Base-by-base conservation (phyloP, 2,329 filamentous ascomycete genomes). In the Talaromyces sp. region DNA sequence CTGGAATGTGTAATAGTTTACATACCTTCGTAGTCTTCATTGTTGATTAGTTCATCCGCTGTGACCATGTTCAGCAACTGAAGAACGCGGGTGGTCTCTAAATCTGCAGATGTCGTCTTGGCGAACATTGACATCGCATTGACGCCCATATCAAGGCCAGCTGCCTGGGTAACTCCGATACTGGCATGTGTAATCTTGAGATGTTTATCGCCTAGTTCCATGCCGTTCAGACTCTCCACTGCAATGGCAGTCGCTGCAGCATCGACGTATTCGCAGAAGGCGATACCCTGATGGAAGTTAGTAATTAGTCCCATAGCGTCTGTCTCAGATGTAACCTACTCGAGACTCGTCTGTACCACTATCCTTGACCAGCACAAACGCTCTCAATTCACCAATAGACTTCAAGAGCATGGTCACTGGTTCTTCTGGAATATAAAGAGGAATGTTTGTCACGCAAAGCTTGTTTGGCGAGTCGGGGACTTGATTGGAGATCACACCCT, bases 31-130 rank as follows among this genome's bases (percentile, higher is more conserved):
- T 97, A 98, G 73, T 99, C 95, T 41, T 98, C 93, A 60, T 89
- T 89, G 74, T 98, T 93, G 79, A 97, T 88, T 27, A 99, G 83
- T 79, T 99, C 95, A 72, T 99, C 95, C 0, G 93, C 85, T 0
- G 95, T 99, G 41, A 99, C 94, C 95, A 99, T 99, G 82, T 99
- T 99, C 74, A 99, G 86, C 67, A 99, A 83, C 79, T 97, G 94
- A 67, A 99, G 78, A 16, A 99, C 94, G 64, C 91, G 87, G 69
- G 91, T 91, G 66, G 89, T 88, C 70, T 96, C 93, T 39, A 90
- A 83, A 66, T 93, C 90, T 64, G 85, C 85, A 43, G 91, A 90
- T 3, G 89, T 92, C 22, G 95, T 96, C 65, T 94, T 93, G 43
- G 95, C 95, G 72, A 99, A 90, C 86, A 97, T 93, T 60, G 93